These are phyloP conservation scores for Polygonum aviculare DNA, from an alignment of 148 eudicot genomes.

Conservation along the genomic window DNA sequence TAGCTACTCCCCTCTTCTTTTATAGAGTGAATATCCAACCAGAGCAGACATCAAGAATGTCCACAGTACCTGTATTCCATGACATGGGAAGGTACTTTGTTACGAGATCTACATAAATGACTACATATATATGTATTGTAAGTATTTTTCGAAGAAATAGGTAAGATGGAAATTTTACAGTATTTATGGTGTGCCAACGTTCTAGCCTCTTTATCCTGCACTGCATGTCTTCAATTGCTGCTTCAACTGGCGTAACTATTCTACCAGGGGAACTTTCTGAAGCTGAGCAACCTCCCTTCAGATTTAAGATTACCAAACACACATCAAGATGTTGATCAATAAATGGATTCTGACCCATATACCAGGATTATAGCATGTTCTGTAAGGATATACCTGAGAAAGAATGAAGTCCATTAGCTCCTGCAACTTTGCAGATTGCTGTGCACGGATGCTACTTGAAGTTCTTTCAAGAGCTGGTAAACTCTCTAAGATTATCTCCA, in stretches of 20 bases:
- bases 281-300: slow-evolving; percentile 64
- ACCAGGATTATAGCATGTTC: background rate
- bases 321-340: background rate
- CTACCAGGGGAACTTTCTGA: slow-evolving; percentile 85
- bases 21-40: slow-evolving; percentile 92
- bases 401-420: slow-evolving; percentile 83
- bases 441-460: slow-evolving; percentile 76
- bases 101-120: background rate
- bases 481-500: slow-evolving; percentile 68
- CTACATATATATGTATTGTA: background rate
- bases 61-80: slow-evolving; percentile 65
- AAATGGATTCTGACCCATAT: background rate
- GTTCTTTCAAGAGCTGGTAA: slow-evolving; percentile 60
- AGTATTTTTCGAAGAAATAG: background rate
- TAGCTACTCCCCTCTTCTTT: slow-evolving; percentile 50
- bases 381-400: slow-evolving; percentile 54
- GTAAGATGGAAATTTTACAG: slow-evolving; percentile 29
- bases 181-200: slow-evolving; percentile 87
- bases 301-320: slow-evolving; percentile 5
- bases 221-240: slow-evolving; percentile 85
- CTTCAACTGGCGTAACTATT: slow-evolving; percentile 60
- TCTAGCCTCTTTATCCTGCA: slow-evolving; percentile 81
- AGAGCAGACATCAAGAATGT: slow-evolving; percentile 95
- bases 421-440: slow-evolving; percentile 80
- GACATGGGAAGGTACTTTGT: background rate